phyloP scores from a whole-genome alignment of 768 basidiomycete genomes.

The Kwoniella pini region DNA sequence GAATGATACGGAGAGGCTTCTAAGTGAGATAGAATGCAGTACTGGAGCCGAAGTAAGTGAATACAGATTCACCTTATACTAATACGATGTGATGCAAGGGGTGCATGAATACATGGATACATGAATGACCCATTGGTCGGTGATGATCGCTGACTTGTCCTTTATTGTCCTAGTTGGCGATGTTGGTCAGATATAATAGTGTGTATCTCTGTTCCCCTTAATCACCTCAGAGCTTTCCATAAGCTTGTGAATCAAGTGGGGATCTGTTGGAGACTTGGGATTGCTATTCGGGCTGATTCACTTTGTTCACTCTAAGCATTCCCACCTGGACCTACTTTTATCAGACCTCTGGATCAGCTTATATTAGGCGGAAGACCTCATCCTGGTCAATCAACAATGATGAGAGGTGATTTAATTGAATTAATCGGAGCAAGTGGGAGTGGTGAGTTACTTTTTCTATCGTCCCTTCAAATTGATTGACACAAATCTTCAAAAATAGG shows the following conservation, averaged over 20 bases:
- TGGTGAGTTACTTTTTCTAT: slow-evolving; percentile 31
- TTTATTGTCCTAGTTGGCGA: slow-evolving; percentile 18
- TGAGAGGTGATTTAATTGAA: slow-evolving; percentile 45
- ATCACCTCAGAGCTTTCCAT: neutral
- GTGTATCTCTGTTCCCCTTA: slow-evolving; percentile 7
- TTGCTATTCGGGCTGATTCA: too few relatives aligned
- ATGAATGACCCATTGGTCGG: too few relatives aligned
- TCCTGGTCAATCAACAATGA: slow-evolving; percentile 33
- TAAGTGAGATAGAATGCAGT: slow-evolving; percentile 32
- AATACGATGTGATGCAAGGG: neutral
- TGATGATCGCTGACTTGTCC: neutral
- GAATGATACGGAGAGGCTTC: slow-evolving; percentile 18
- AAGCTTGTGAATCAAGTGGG: neutral
- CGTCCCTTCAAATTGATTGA: too few relatives aligned
- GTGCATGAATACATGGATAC: too few relatives aligned
- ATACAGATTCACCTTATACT: neutral
- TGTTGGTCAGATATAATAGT: slow-evolving; percentile 37
- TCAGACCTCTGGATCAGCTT: slow-evolving; percentile 33
- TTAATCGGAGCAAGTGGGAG: slow-evolving; percentile 39
- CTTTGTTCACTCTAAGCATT: slow-evolving; percentile 17
- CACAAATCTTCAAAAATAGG: too few relatives aligned
- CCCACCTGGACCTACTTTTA: slow-evolving; percentile 43
- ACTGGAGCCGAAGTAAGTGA: slow-evolving; percentile 35
- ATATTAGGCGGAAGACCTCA: slow-evolving; percentile 31
- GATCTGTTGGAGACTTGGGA: too few relatives aligned